phyloP scores from a whole-genome alignment of 257 asterid species.

The Solanum infundibuliforme region DNA sequence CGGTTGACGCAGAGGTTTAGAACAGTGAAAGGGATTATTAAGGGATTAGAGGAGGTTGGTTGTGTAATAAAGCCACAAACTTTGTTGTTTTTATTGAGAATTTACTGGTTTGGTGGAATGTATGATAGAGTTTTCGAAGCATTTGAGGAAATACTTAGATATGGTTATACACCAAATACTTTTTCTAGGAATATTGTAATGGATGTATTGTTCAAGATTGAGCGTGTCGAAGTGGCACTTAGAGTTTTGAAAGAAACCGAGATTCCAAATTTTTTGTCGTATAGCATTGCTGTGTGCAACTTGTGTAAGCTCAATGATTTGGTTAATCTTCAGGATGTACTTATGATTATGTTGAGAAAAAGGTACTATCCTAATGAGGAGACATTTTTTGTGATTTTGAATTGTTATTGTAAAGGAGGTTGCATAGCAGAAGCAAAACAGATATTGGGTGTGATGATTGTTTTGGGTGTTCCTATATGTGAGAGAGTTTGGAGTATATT shows the following conservation, averaged over 20 bases:
- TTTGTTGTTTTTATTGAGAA: constrained; percentile 59
- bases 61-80: constrained; percentile 46
- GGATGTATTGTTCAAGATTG: constrained; percentile 54
- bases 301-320: constrained; percentile 52
- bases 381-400: constrained; percentile 44
- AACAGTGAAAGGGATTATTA: constrained; percentile 35
- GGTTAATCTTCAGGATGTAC: constrained; percentile 27
- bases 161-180: constrained; percentile 57
- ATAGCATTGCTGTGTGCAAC: constrained; percentile 52
- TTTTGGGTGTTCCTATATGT: constrained; percentile 42
- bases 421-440: constrained; percentile 47
- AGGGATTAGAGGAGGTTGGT: constrained; percentile 37
- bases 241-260: constrained; percentile 30
- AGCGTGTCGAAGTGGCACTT: constrained; percentile 39
- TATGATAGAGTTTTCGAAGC: constrained; percentile 44
- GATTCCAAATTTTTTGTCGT: constrained; percentile 60
- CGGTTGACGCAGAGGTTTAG: constrained; percentile 31
- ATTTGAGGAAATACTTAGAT: constrained; percentile 31
- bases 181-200: constrained; percentile 42
- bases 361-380: constrained; percentile 51
- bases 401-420: constrained; percentile 42
- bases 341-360: constrained; percentile 32
- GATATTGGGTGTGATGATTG: constrained; percentile 46
- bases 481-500: constrained; percentile 51
- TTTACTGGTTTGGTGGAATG: constrained; percentile 64